A percentile compares a stretch with the other conserved stretches of the same genome.
phyloP scores from a whole-genome alignment of 768 basidiomycete species.

The Podaxis carcinomalis region DNA sequence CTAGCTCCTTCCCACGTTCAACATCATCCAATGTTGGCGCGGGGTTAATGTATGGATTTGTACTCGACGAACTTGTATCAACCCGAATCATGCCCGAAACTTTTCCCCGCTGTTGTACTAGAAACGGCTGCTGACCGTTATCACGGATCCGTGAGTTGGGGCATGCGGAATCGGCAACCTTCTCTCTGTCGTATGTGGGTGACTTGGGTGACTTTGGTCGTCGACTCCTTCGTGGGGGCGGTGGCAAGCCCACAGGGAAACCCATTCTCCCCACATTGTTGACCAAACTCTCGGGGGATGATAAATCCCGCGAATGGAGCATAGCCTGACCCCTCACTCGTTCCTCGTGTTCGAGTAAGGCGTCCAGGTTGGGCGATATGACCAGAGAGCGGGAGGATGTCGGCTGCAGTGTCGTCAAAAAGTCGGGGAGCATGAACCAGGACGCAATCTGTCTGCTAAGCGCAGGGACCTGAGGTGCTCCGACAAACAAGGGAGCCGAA shows the following conservation, averaged over 20 bases:
- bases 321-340: slow-evolving; percentile 28
- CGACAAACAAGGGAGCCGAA: not conserved
- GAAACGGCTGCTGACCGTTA: not conserved
- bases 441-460: not conserved
- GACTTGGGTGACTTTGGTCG: slow-evolving; percentile 18
- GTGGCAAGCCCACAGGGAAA: slow-evolving; percentile 53
- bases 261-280: not conserved
- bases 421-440: not conserved
- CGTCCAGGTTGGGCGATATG: slow-evolving; percentile 59
- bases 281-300: not conserved
- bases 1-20: slow-evolving; percentile 11
- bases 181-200: slow-evolving; percentile 2
- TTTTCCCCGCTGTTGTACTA: slow-evolving; percentile 7
- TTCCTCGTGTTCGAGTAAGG: slow-evolving; percentile 55
- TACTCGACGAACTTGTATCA: slow-evolving; percentile 12
- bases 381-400: slow-evolving; percentile 28
- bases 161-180: slow-evolving; percentile 3
- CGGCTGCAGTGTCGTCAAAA: not conserved
- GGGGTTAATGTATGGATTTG: slow-evolving; percentile 46
- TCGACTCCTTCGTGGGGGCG: slow-evolving; percentile 30
- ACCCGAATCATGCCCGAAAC: slow-evolving; percentile 8
- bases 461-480: not conserved
- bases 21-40: slow-evolving; percentile 32
- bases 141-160: not conserved
- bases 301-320: slow-evolving; percentile 5